Percentiles rank a stretch among this genome's conserved stretches.
These are phyloP conservation scores for Saccharomycopsis sp. DNA, from an alignment of 805 yeast genomes.

Conservation along the genomic window DNA sequence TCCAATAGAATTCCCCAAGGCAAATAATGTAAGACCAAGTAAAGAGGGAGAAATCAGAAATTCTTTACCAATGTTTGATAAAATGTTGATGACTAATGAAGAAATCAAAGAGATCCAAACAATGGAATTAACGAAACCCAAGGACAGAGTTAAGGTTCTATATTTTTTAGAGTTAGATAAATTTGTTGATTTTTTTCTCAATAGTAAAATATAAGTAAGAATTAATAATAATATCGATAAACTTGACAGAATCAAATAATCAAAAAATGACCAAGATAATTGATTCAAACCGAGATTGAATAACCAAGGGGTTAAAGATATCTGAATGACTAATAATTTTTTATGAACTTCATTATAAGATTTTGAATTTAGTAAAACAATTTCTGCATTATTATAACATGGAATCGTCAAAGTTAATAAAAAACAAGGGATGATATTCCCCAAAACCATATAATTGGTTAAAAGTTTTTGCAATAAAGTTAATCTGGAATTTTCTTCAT, in stretches of 20 bases:
- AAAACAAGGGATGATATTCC: conserved; percentile 11
- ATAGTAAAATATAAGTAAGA: no score
- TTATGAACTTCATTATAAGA: not conserved
- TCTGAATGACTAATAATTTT: conserved; percentile 6
- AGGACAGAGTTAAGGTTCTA: not conserved
- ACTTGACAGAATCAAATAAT: no score
- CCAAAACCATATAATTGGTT: not conserved
- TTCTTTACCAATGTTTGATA: conserved; percentile 50
- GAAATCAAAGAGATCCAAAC: conserved; percentile 46
- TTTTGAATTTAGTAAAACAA: not conserved
- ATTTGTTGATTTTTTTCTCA: no score
- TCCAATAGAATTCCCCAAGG: conserved; percentile 87
- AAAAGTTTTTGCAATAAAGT: not conserved
- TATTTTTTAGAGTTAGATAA: no score
- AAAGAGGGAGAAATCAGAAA: conserved; percentile 63
- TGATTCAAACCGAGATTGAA: no score
- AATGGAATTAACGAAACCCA: conserved; percentile 46
- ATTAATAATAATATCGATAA: not conserved
- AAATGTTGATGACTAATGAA: conserved; percentile 41
- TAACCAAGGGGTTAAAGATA: conserved; percentile 9
- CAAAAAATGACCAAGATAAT: no score
- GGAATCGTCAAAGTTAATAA: conserved; percentile 8
- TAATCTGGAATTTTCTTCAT: not conserved
- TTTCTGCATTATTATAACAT: not conserved
- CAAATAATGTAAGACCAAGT: conserved; percentile 79